Base-by-base conservation (phyloP, 2,329 filamentous ascomycete species). In the Metarhizium robertsii region DNA sequence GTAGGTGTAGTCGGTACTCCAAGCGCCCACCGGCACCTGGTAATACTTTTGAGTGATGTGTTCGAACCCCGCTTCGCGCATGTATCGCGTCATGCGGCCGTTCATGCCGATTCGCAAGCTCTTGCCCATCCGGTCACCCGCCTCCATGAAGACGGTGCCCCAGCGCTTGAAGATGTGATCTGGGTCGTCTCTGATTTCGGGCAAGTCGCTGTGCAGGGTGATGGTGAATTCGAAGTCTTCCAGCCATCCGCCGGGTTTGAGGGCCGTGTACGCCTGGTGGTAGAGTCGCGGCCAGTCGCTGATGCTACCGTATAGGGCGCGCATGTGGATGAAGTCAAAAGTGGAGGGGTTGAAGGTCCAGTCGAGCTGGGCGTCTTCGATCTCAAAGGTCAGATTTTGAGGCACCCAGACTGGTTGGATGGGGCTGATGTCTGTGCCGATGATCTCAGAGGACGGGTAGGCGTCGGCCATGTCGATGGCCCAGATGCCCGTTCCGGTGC, bases 321-420 rank as follows among this genome's bases (percentile, higher is more conserved):
- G 77, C 7, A 79, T 77, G 63, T 86, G 84, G 53, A 87, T 77
- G 60, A 78, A 81, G 66, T 86, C 82, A 62, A 83, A 80, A 34
- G 73, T 66, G 55, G 61, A 57, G 6, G 54, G 51, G 36, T 55
- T 50, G 43, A 64, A 69, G 1, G 65, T 68, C 67, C 67, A 69
- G 29, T 61, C 62, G 32, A 52, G 64, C 48, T 57, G 65, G 57
- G 55, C 66, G 58, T 68, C 70, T 50, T 68, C 72, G 55, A 73
- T 64, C 38, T 66, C 61, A 45, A 67, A 67, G 25, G 38, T 14
- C 43, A 52, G 55, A 32, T 59, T 61, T 16, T 49, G 55, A 2
- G 55, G 18, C 2, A 84, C 75, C 69, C 78, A 78, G 36, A 67
- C 68, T 0, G 80, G 79, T 61, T 83, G 80, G 8, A 81, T 79